Evolutionary conservation across 768 basidiomycete genomes (phyloP).

Genomic region (Boletus reticuloceps): DNA sequence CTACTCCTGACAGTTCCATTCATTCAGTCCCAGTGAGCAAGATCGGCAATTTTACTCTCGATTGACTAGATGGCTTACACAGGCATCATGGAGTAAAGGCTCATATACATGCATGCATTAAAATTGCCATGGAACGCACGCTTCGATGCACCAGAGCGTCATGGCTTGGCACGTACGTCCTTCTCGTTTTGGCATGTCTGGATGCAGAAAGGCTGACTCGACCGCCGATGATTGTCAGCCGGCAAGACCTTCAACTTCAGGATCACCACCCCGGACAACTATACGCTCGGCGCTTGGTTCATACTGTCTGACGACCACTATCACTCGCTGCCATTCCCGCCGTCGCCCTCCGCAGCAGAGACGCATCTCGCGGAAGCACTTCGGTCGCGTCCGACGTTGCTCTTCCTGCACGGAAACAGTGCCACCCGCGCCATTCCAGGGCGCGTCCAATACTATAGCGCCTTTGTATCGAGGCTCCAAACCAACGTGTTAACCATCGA

Average conservation of each 20-base stretch:
- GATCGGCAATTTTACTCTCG: constrained; percentile 13
- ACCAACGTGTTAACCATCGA: constrained; percentile 85
- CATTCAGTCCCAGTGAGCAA: constrained; percentile 66
- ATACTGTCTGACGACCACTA: constrained; percentile 67
- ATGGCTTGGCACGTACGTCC: constrained; percentile 75
- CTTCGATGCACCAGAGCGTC: constrained; percentile 68
- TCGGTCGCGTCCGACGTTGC: constrained; percentile 61
- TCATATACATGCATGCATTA: constrained; percentile 66
- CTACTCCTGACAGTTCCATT: constrained; percentile 56
- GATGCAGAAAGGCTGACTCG: too few species aligned
- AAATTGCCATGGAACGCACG: constrained; percentile 60
- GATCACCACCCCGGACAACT: constrained; percentile 73
- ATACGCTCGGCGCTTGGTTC: constrained; percentile 85
- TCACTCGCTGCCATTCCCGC: constrained; percentile 41
- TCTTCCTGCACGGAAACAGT: constrained; percentile 93
- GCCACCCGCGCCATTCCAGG: constrained; percentile 68
- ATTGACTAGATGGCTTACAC: constrained; percentile 15
- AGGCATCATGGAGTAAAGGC: constrained; percentile 33
- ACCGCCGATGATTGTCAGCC: constrained; percentile 40
- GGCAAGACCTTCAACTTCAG: constrained; percentile 75
- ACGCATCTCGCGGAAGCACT: constrained; percentile 55
- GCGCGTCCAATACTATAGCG: constrained; percentile 68
- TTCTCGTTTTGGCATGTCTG: too few species aligned
- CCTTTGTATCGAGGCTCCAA: constrained; percentile 60
- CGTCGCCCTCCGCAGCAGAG: constrained; percentile 36